phyloP scores from a whole-genome alignment of 768 basidiomycete species.

The Agaricus blazei region DNA sequence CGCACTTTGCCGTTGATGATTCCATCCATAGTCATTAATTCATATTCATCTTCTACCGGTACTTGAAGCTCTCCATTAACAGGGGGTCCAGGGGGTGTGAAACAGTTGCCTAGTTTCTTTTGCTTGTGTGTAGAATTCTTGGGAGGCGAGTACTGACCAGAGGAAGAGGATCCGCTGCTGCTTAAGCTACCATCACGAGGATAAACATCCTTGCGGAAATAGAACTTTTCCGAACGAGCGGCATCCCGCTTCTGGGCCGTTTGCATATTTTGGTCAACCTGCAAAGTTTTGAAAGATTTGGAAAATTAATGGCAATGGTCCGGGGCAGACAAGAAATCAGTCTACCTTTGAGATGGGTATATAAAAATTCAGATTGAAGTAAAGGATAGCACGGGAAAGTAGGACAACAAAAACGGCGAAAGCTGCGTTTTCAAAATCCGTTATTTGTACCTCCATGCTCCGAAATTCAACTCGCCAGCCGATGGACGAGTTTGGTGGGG shows the following conservation, averaged over 20 bases:
- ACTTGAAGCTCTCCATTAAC: constrained; percentile 18
- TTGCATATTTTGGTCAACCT: constrained; percentile 98
- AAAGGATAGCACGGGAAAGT: constrained; percentile 88
- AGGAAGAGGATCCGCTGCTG: constrained; percentile 40
- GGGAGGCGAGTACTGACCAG: constrained; percentile 32
- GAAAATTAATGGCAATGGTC: not conserved
- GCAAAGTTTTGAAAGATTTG: constrained; percentile 21
- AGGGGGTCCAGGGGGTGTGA: constrained; percentile 51
- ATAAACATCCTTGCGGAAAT: constrained; percentile 85
- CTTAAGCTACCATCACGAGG: constrained; percentile 41
- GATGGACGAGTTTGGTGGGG: constrained; percentile 86
- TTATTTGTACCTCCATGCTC: constrained; percentile 98
- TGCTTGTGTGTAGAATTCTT: constrained; percentile 44
- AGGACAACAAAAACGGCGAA: constrained; percentile 94
- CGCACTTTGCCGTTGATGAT: constrained; percentile 90
- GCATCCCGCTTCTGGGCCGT: constrained; percentile 86
- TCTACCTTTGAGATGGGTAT: constrained; percentile 92
- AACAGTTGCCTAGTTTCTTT: constrained; percentile 69
- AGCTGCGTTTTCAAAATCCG: constrained; percentile 98
- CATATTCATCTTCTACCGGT: constrained; percentile 78
- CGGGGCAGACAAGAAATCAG: not conserved
- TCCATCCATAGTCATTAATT: constrained; percentile 88
- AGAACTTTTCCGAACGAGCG: constrained; percentile 68
- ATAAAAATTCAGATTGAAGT: constrained; percentile 90
- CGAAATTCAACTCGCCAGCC: constrained; percentile 99